phyloP scores from a whole-genome alignment of 176 grass and related monocot genomes.

The Panicum miliaceum region DNA sequence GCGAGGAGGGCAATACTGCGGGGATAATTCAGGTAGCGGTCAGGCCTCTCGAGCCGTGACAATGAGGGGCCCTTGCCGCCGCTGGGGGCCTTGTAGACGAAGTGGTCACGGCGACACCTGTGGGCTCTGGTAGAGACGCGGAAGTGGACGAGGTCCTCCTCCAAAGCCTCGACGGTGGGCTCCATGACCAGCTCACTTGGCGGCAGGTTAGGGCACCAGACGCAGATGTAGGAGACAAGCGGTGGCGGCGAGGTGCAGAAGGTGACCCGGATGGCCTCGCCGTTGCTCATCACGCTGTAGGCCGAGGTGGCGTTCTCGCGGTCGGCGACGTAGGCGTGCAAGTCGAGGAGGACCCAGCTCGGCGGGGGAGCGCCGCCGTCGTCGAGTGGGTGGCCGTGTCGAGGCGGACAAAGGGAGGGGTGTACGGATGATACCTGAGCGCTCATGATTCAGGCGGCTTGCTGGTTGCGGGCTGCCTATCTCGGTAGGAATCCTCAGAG shows the following conservation, averaged over 20 bases:
- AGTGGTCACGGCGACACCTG: background rate
- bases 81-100: background rate
- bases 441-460: too few species aligned
- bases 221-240: background rate
- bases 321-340: background rate
- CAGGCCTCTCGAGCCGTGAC: too few species aligned
- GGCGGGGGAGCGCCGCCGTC: background rate
- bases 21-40: too few species aligned
- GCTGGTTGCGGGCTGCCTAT: too few species aligned
- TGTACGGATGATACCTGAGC: too few species aligned
- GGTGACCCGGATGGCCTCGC: background rate
- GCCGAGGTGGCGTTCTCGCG: slow-evolving; percentile 7
- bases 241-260: background rate
- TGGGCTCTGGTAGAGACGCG: background rate
- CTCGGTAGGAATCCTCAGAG: too few species aligned
- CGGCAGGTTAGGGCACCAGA: background rate
- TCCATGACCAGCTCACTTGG: too few species aligned
- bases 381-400: background rate
- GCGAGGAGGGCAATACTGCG: too few species aligned
- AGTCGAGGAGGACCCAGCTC: background rate
- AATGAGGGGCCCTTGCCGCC: too few species aligned
- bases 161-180: too few species aligned
- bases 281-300: background rate
- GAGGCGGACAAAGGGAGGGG: background rate
- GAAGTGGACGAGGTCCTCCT: background rate